Conservation (phyloP, 2,329 filamentous ascomycete genomes). For the Epicoccum nigrum region DNA sequence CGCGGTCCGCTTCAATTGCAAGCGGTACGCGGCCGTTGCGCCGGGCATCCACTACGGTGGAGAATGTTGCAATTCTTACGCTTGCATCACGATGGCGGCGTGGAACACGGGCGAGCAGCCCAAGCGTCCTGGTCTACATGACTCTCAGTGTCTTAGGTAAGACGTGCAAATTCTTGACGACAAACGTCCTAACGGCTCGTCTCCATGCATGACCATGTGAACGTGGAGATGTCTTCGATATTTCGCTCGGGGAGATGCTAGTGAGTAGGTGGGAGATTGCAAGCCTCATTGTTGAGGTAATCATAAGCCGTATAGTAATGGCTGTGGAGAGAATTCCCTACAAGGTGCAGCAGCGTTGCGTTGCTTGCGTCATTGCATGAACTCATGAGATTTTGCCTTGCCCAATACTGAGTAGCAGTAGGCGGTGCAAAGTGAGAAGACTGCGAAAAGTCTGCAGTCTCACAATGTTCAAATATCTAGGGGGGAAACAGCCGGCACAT, state of each 20-base stretch:
- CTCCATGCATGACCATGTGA: constrained; percentile 15
- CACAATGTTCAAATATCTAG: neutral
- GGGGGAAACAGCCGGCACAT: neutral
- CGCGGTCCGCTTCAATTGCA: constrained; percentile 19
- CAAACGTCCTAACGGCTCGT: constrained; percentile 16
- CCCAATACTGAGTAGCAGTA: neutral
- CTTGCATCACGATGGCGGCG: constrained; percentile 20
- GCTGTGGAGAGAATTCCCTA: constrained; percentile 2
- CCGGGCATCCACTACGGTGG: constrained; percentile 32
- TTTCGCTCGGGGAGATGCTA: constrained; percentile 4
- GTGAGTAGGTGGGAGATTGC: constrained; percentile 15
- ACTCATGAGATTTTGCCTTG: too few species aligned
- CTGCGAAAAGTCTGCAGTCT: neutral
- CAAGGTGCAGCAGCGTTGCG: constrained; percentile 1
- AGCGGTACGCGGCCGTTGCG: constrained; percentile 16
- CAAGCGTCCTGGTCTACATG: constrained; percentile 1
- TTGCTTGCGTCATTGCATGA: constrained; percentile 11
- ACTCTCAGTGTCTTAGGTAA: constrained; percentile 20
- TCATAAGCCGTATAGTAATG: constrained; percentile 1
- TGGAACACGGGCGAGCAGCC: constrained; percentile 9
- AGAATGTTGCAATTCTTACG: constrained; percentile 22
- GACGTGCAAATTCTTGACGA: constrained; percentile 11
- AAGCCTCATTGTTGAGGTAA: constrained; percentile 21
- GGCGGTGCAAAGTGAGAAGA: too few species aligned
- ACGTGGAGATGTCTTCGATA: constrained; percentile 8